Evolutionary conservation across 306 rosid species (phyloP), one percentile per base, ranked within the genome.

Genomic region (Ziziphus jujuba): DNA sequence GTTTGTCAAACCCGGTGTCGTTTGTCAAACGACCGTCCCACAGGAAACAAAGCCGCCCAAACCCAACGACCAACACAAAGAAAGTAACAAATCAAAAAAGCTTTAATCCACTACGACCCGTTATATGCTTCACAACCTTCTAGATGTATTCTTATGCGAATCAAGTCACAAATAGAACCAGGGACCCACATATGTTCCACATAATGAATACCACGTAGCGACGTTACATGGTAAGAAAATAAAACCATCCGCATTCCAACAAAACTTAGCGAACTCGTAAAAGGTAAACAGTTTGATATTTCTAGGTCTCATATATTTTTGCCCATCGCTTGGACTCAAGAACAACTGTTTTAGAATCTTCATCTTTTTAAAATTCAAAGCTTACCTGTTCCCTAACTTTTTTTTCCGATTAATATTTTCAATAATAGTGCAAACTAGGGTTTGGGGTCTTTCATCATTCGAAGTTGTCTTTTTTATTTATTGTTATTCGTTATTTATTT

Each of bases 1-100:
- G 44, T 50, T 31, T 9, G 15, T 63, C 79, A 54, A 75, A 61
- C 6, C 13, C 35, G 70, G 79, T 14, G 58, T 56, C 43, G 44
- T 50, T 31, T 9, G 15, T 63, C 14, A 40, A 8, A 3, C 1
- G 60, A 56, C 66, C 57, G 57, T 63, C 72, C 75, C 72, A 21
- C 62, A 20, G 33, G n/a, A 56, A 21, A 58, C 47, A 35, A 60
- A 0, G 20, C 28, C 22, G 48, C 7, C 7, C 47, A 16, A 61
- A 13, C 3, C 3, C 34, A 20, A 2, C 7, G 31, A 65, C 21
- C 14, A 6, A 64, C 33, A 28, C 33, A 4, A 4, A 28, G 33
- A 28, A n/a, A 28, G 33, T 28, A 28, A 12, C 24, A 6, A 33
- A 6, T 14, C 6, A 19, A 2, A 5, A 22, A 0, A 20, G 49